Evolutionary conservation across 441 rosid genomes (phyloP), one percentile per base, ranked within the genome.

Genomic region (Pelargonium myrrhifolium): DNA sequence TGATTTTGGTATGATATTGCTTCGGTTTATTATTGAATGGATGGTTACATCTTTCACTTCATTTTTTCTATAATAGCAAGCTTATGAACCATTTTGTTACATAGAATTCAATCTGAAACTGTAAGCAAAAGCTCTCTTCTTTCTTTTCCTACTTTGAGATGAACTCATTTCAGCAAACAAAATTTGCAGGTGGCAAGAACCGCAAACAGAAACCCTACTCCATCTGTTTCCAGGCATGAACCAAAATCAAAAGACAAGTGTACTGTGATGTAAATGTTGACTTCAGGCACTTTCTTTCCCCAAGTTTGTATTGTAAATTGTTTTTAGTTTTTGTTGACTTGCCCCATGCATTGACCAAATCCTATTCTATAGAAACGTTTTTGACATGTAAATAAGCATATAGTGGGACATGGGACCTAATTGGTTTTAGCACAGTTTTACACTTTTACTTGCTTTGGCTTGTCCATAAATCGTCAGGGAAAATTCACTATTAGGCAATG

Each of bases 161-260:
- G 14, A 58, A 58, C 35, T 58, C 22, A 58, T 24, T 22, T 58
- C 35, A 58, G 62, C 62, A 21, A 22, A 22, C 12, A 31, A 22
- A 22, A 58, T 63, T 81, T n/a, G 74, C 83, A 93, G 99, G 92
- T 79, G 71, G 76, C 87, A 6, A 87, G 87, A 77, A 82, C 70
- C 61, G 78, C 82, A 24, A 83, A 76, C 18, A 87, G 82, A 76
- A 78, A 71, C 66, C 76, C 87, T 5, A 47, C 89, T 17, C 65
- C 86, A 35, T 71, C 94, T 2, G 73, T 88, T 1, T 63, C 86
- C 6, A 89, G 66, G 79, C 75, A 84, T 0, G 96, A 88, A 0
- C 76, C 84, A 72, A 94, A 94, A 75, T 65, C 89, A 55, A 91
- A 92, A 76, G 96, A 85, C 2, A 94, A 82, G 79, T 94, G 99